Evolutionary conservation across 176 grass and related monocot genomes (phyloP).

Genomic region (Oryza glumipatula): DNA sequence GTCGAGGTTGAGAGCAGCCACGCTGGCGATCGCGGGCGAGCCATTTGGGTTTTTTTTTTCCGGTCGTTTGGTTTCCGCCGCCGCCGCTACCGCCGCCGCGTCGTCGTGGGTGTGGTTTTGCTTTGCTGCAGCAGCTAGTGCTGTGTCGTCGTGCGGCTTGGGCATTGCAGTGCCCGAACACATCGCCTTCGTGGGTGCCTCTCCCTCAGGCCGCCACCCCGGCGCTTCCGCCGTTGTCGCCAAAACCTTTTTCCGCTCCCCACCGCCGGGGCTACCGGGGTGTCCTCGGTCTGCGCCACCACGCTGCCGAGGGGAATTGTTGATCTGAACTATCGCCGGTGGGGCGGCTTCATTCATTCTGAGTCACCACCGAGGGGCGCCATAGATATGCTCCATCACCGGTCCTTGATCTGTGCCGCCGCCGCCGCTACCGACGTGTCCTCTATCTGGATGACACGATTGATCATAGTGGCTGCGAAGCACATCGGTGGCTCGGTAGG

Average conservation of each 20-base stretch:
- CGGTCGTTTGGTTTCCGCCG: not conserved
- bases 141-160: not conserved
- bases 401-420: not conserved
- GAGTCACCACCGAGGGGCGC: no score
- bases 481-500: not conserved
- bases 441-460: not conserved
- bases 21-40: conserved; percentile 43
- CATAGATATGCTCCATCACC: no score
- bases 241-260: no score
- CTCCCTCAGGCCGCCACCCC: no score
- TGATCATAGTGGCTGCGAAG: not conserved
- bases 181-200: no score
- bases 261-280: no score
- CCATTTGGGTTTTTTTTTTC: not conserved
- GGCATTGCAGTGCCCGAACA: no score
- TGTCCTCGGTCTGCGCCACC: no score
- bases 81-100: not conserved
- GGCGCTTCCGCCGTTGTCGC: no score
- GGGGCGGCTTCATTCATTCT: no score
- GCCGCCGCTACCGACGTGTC: not conserved
- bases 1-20: not conserved
- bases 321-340: no score
- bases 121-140: not conserved
- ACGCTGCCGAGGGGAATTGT: no score
- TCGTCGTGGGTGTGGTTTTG: not conserved